Conservation (phyloP, 176 grass and related monocot species). For the Aegilops bicornis region DNA sequence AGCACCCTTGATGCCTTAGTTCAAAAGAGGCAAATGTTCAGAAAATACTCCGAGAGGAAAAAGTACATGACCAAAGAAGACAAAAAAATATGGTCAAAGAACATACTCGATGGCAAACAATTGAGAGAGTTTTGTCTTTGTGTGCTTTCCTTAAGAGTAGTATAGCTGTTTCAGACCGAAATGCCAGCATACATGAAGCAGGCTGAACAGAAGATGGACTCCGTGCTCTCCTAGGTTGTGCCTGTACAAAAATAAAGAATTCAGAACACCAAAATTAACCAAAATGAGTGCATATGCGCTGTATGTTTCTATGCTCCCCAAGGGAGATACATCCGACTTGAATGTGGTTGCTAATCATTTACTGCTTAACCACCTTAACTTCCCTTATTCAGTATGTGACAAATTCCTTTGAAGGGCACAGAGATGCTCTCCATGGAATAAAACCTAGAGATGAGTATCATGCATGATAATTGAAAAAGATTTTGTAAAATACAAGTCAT, state of each 20-base stretch:
- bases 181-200: conserved; percentile 63
- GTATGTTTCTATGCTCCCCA: not conserved
- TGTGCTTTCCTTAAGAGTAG: conserved; percentile 79
- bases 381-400: not conserved
- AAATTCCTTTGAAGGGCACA: not conserved
- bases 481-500: not conserved
- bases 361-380: conserved; percentile 19
- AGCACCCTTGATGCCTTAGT: conserved; percentile 71
- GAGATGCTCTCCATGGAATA: not conserved
- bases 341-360: conserved; percentile 4
- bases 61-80: conserved; percentile 4
- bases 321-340: conserved; percentile 16
- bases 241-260: conserved; percentile 47
- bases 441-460: not conserved
- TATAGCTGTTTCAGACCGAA: conserved; percentile 73
- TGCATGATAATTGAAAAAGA: not conserved
- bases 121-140: conserved; percentile 76
- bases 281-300: not conserved
- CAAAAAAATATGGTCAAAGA: conserved; percentile 26
- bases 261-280: not conserved
- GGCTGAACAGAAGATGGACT: conserved; percentile 71
- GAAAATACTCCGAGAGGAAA: conserved; percentile 17
- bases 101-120: conserved; percentile 82
- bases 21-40: conserved; percentile 28
- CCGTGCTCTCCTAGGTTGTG: conserved; percentile 74